Evolutionary conservation across 352 stramenopile genomes (phyloP).

Genomic region (Phytophthora cryptogea): DNA sequence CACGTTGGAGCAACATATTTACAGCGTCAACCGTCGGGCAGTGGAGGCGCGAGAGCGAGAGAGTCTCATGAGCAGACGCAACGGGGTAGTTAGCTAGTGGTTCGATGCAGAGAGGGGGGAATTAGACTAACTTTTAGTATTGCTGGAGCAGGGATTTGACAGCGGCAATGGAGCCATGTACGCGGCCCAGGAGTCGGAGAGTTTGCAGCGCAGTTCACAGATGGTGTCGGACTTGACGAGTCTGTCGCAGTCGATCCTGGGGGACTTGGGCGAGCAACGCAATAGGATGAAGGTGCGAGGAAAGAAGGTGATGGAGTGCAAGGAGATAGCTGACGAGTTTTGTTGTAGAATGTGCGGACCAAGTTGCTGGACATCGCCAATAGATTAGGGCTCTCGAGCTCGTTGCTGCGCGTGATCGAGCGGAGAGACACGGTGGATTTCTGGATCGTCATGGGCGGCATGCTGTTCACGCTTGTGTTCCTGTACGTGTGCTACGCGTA

Average conservation of each 20-base stretch:
- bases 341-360: constrained; percentile 65
- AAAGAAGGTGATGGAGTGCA: not conserved
- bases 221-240: constrained; percentile 84
- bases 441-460: constrained; percentile 84
- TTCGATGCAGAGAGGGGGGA: not conserved
- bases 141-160: constrained; percentile 52
- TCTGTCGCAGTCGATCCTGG: constrained; percentile 73
- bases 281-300: constrained; percentile 62
- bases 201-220: constrained; percentile 71
- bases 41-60: constrained; percentile 77
- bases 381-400: constrained; percentile 80
- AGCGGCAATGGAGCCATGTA: constrained; percentile 74
- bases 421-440: constrained; percentile 81
- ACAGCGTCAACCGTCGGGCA: constrained; percentile 61
- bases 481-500: constrained; percentile 80
- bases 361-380: constrained; percentile 88
- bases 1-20: constrained; percentile 83
- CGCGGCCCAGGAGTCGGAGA: constrained; percentile 78
- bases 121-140: not conserved
- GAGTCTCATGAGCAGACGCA: constrained; percentile 70
- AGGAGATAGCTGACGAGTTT: not conserved
- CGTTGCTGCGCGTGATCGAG: constrained; percentile 83
- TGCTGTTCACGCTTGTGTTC: constrained; percentile 83
- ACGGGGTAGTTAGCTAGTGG: constrained; percentile 31
- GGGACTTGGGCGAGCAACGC: constrained; percentile 72